Conservation (phyloP, 331 rosid genomes). For the Quercus tomentella region DNA sequence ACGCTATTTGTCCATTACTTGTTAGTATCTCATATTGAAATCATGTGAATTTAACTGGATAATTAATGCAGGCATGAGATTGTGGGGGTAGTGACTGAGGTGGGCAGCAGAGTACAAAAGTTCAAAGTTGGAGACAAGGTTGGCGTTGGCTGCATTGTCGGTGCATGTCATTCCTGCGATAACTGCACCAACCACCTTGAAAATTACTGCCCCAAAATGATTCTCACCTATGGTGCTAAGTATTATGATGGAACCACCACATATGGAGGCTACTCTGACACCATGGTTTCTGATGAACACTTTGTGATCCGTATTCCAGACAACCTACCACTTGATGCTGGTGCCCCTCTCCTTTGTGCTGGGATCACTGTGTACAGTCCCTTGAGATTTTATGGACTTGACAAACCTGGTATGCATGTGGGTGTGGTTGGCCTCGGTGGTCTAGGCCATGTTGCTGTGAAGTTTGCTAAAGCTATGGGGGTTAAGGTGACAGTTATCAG, state of each 20-base stretch:
- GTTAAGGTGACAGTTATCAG: constrained; percentile 29
- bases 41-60: not conserved
- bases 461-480: constrained; percentile 32
- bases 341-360: constrained; percentile 26
- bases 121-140: constrained; percentile 20
- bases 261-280: constrained; percentile 17
- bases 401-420: constrained; percentile 12
- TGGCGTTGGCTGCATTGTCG: constrained; percentile 27
- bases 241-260: constrained; percentile 22
- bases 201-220: constrained; percentile 11
- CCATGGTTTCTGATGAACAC: constrained; percentile 18
- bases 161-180: constrained; percentile 15
- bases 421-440: constrained; percentile 36
- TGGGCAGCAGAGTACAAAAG: constrained; percentile 5
- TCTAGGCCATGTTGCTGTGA: constrained; percentile 32
- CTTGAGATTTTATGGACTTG: constrained; percentile 15
- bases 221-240: constrained; percentile 4
- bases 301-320: constrained; percentile 15
- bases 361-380: constrained; percentile 28
- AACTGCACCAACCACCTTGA: constrained; percentile 17
- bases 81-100: constrained; percentile 21
- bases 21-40: not conserved
- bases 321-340: constrained; percentile 17
- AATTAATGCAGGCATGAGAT: constrained; percentile 17
- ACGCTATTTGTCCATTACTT: no score